Percentiles rank a stretch among this genome's conserved stretches.
Conservation (phyloP, 805 yeast genomes). For the Yarrowia sp. region DNA sequence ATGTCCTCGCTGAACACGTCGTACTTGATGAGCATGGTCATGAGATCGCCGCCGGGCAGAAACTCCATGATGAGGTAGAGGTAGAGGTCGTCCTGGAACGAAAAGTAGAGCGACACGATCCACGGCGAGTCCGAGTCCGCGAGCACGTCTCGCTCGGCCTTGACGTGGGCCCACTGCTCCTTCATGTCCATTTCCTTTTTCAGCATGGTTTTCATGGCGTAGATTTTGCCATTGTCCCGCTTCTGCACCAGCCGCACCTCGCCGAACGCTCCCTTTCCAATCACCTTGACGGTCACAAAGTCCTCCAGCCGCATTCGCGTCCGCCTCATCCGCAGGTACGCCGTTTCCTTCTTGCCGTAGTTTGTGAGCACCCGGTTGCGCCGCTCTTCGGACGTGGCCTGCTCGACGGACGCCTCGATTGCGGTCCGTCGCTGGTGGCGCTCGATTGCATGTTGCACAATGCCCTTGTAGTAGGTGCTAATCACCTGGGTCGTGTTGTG, state of each 20-base stretch:
- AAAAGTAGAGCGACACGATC: slow-evolving; percentile 76
- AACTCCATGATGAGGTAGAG: slow-evolving; percentile 75
- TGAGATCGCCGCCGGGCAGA: slow-evolving; percentile 74
- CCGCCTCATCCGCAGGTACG: slow-evolving; percentile 76
- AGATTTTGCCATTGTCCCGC: slow-evolving; percentile 84
- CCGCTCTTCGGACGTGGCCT: slow-evolving; percentile 57
- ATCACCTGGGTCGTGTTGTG: slow-evolving; percentile 76
- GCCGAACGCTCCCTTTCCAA: slow-evolving; percentile 98
- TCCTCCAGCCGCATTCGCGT: slow-evolving; percentile 80
- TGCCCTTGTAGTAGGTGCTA: slow-evolving; percentile 80
- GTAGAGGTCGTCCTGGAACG: slow-evolving; percentile 75
- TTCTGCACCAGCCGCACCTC: slow-evolving; percentile 94
- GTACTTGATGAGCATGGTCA: slow-evolving; percentile 96
- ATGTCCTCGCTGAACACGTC: slow-evolving; percentile 92
- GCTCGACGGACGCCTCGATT: slow-evolving; percentile 66
- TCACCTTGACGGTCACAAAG: slow-evolving; percentile 81
- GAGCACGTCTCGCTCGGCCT: slow-evolving; percentile 91
- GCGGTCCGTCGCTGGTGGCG: slow-evolving; percentile 88
- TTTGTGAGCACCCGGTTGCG: slow-evolving; percentile 75
- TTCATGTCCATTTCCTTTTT: slow-evolving; percentile 92
- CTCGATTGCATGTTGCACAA: slow-evolving; percentile 90
- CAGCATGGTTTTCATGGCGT: slow-evolving; percentile 88
- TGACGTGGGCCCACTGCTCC: slow-evolving; percentile 92
- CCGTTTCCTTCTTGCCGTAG: slow-evolving; percentile 85
- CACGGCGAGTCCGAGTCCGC: slow-evolving; percentile 87